Base-by-base conservation (phyloP, 345 rosid species). In the Noccaea bulbosa region DNA sequence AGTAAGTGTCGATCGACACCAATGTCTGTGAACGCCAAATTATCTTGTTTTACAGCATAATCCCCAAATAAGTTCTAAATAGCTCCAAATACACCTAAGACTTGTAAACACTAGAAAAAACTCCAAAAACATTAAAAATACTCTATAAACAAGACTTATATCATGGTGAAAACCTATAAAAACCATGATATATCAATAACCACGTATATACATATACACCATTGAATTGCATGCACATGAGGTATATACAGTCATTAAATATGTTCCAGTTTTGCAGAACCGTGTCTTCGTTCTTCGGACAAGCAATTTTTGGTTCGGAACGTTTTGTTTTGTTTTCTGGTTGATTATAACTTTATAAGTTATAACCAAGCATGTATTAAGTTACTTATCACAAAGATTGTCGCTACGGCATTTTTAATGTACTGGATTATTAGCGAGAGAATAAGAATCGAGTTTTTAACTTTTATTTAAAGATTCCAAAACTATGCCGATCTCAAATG, bases 251-350 rank as follows among this genome's bases (percentile, higher is more conserved):
- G 11, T 24, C 67, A 14, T 41, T 74, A 58, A 73, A 41, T 74
- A 58, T 59, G 72, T 58, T 20, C 34, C 61, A 33, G 33, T 56
- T 17, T 57, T 65, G 50, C 50, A 72, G 45, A 65, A 64, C 37
- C 4, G 15, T 74, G 72, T 66, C 62, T 50, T 59, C 53, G 61
- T 67, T 74, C 61, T 74, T 74, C 62, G 48, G 78, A 50, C 67
- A 66, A 58, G 33, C 20, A 27, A 27, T 27, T 14, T 53, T 5
- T 52, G 44, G 43, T 67, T 74, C n/a, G 46, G 49, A 50, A 20
- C 45, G 8, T 24, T 41, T 34, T 41, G 22, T 41, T 35, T 49
- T 15, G 9, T 62, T 32, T 43, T 14, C 20, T 34, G 33, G 30
- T 44, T 44, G 34, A 51, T 63, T 63, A 37, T 33, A 47, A 35